phyloP scores from a whole-genome alignment of 345 rosid species.

The Eucalyptus polybractea region DNA sequence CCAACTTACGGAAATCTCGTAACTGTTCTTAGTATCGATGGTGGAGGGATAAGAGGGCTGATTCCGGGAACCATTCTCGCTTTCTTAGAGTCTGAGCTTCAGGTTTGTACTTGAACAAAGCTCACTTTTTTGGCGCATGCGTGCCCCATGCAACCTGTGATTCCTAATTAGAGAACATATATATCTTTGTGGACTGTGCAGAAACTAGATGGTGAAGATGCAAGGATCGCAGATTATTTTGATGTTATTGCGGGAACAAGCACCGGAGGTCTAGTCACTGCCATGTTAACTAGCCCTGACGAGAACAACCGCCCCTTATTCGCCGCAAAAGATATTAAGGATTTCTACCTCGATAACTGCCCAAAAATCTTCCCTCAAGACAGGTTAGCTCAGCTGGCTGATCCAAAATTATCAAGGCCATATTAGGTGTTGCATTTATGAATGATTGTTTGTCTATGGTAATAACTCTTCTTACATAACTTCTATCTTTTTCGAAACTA shows the following conservation, averaged over 20 bases:
- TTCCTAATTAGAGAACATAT: background rate
- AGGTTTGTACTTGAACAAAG: background rate
- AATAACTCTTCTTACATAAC: background rate
- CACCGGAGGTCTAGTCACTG: slow-evolving; percentile 46
- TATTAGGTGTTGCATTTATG: background rate
- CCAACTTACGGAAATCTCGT: slow-evolving; percentile 16
- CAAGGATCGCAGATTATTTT: slow-evolving; percentile 45
- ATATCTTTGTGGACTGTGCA: background rate
- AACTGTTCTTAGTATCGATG: slow-evolving; percentile 36
- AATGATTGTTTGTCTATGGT: background rate
- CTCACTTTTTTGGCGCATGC: background rate
- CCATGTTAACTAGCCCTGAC: slow-evolving; percentile 42
- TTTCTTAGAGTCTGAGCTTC: slow-evolving; percentile 19
- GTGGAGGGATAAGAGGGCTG: slow-evolving; percentile 33
- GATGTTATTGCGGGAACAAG: slow-evolving; percentile 44
- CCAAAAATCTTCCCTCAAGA: slow-evolving; percentile 32
- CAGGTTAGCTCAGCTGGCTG: background rate
- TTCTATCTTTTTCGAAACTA: background rate
- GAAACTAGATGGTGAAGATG: slow-evolving; percentile 38
- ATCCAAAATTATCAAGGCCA: background rate
- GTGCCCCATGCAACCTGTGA: background rate
- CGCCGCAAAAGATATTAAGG: slow-evolving; percentile 37
- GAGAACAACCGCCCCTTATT: slow-evolving; percentile 31
- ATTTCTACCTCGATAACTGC: slow-evolving; percentile 18
- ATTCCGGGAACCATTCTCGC: slow-evolving; percentile 21